Percentiles rank a stretch among this genome's conserved stretches.
phyloP scores from a whole-genome alignment of 257 asterid species.

The Knoxia roxburghii region DNA sequence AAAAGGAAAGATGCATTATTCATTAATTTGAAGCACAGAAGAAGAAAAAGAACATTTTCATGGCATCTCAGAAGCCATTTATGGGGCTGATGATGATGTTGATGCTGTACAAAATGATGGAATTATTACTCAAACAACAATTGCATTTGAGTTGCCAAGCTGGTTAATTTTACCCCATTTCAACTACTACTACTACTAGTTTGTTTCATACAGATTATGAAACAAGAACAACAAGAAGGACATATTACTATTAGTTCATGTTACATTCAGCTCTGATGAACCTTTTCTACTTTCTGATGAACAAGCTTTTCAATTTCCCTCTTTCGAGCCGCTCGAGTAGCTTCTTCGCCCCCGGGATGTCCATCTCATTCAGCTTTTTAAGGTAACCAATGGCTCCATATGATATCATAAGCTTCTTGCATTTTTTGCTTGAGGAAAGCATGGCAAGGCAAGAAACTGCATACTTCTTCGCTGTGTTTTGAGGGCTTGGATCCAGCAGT shows the following conservation, averaged over 20 bases:
- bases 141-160: conserved; percentile 11
- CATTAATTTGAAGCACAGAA: background rate
- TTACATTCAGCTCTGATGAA: conserved; percentile 17
- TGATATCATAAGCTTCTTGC: conserved; percentile 80
- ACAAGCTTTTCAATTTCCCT: conserved; percentile 63
- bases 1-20: background rate
- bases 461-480: conserved; percentile 72
- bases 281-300: conserved; percentile 46
- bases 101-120: conserved; percentile 14
- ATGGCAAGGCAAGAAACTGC: conserved; percentile 59
- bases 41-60: background rate
- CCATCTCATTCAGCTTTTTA: conserved; percentile 70
- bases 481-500: conserved; percentile 72
- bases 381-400: conserved; percentile 87
- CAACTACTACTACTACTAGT: conserved; percentile 9
- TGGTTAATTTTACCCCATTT: background rate
- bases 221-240: conserved; percentile 23
- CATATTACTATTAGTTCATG: conserved; percentile 19
- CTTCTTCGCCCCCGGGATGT: conserved; percentile 60
- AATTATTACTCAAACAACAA: conserved; percentile 11
- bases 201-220: conserved; percentile 54
- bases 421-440: conserved; percentile 70
- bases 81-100: conserved; percentile 1
- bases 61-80: background rate
- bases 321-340: conserved; percentile 66